Evolutionary conservation across 345 rosid genomes (phyloP), one percentile per base, ranked within the genome.

Genomic region (Zanthoxylum bungeanum): DNA sequence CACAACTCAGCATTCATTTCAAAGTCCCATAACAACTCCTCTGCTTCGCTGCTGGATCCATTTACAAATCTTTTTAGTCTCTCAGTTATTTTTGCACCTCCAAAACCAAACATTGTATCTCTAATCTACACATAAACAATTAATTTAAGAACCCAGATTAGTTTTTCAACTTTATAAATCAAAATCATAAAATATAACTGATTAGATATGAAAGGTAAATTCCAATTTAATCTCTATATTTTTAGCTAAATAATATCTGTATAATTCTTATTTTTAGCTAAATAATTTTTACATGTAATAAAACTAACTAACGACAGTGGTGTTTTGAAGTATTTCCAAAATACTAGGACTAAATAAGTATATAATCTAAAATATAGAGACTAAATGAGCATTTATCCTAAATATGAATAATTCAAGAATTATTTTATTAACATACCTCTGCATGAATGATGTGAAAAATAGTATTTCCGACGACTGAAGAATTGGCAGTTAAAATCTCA

Each of bases 361-460:
- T n/a, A n/a, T n/a, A n/a, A n/a, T n/a, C n/a, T n/a, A n/a, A n/a
- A n/a, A n/a, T n/a, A n/a, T n/a, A n/a, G n/a, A n/a, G n/a, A n/a
- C n/a, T n/a, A n/a, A n/a, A n/a, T n/a, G n/a, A n/a, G n/a, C n/a
- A n/a, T n/a, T n/a, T n/a, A n/a, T n/a, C n/a, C n/a, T n/a, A 7
- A 60, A 3, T 0, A 34, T 5, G 0, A 31, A 11, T 3, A 39
- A 44, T 21, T 24, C 7, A 44, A 16, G 31, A 66, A 7, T 44
- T 40, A 42, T 12, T 53, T 10, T 9, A 9, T 4, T 1, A 40
- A 44, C 52, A 37, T 73, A 85, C 89, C 91, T 83, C 70, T 30
- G 82, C 84, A 30, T 78, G 88, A 34, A 85, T 55, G 10, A 71
- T 27, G 40, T 84, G 81, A 61, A 84, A 71, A 63, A 78, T 40